Evolutionary conservation across 371 early-diverging fungal genomes (phyloP).

Genomic region (Mortierella sp.): DNA sequence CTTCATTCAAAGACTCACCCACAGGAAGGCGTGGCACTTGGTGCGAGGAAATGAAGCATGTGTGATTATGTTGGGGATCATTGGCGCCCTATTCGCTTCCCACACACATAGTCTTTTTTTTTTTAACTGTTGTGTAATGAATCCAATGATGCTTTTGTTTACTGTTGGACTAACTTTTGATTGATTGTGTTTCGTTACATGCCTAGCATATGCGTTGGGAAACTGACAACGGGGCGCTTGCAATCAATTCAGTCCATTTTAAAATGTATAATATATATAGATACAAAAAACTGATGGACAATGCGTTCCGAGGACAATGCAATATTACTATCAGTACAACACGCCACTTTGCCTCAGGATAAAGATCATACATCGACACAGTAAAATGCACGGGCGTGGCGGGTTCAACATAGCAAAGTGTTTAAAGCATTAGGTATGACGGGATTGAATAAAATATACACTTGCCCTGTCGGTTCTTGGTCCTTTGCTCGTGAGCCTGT

Average conservation of each 20-base stretch:
- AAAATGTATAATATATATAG: too few relatives aligned
- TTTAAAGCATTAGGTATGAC: background rate
- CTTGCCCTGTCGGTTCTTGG: too few relatives aligned
- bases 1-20: background rate
- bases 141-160: too few relatives aligned
- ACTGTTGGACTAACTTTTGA: background rate
- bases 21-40: background rate
- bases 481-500: background rate
- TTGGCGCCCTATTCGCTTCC: background rate
- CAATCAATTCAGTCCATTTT: too few relatives aligned
- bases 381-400: too few relatives aligned
- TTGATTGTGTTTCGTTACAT: background rate
- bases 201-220: too few relatives aligned
- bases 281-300: conserved; percentile 4
- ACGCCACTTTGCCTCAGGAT: background rate
- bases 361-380: background rate
- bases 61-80: conserved; percentile 4
- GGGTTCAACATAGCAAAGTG: background rate
- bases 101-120: conserved; percentile 1
- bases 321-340: background rate
- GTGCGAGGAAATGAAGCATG: background rate
- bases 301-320: conserved; percentile 5
- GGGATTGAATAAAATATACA: too few relatives aligned
- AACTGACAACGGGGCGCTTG: too few relatives aligned
- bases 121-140: background rate